A percentile compares a stretch with the other conserved stretches of the same genome.
Conservation (phyloP, 164 flowering plant genomes). For the Vitis amurensis region DNA sequence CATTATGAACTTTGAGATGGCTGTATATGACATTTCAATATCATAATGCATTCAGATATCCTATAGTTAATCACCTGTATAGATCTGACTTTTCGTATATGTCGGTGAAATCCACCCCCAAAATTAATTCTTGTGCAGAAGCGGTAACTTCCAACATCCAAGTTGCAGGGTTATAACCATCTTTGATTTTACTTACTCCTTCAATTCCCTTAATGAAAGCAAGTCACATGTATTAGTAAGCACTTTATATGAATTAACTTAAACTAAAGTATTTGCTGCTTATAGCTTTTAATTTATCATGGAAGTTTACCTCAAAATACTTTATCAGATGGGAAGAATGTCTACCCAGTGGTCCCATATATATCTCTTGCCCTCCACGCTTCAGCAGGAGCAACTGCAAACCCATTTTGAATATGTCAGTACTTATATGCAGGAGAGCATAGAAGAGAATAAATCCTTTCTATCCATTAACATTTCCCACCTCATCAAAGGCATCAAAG, state of each 20-base stretch:
- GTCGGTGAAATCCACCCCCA: too few species aligned
- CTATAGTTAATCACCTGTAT: too few species aligned
- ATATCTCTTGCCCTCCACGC: conserved; percentile 55
- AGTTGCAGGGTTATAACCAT: too few species aligned
- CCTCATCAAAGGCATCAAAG: conserved; percentile 71
- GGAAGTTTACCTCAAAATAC: conserved; percentile 49
- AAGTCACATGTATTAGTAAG: not conserved
- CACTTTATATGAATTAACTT: too few species aligned
- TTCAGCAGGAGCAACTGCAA: conserved; percentile 57
- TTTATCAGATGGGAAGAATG: conserved; percentile 43
- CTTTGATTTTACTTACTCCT: conserved; percentile 7
- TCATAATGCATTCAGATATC: too few species aligned
- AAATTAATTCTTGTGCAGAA: too few species aligned
- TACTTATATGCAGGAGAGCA: not conserved
- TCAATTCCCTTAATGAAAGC: conserved; percentile 9
- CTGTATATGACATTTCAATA: too few species aligned
- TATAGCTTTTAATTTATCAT: not conserved
- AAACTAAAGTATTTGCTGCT: too few species aligned
- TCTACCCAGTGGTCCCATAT: conserved; percentile 53
- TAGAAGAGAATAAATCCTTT: too few species aligned
- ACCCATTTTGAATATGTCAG: not conserved
- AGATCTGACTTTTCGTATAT: too few species aligned
- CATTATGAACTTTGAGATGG: too few species aligned
- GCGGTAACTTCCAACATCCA: too few species aligned
- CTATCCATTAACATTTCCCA: not conserved